Base-by-base conservation (phyloP, 441 rosid genomes). In the Manihot esculenta region DNA sequence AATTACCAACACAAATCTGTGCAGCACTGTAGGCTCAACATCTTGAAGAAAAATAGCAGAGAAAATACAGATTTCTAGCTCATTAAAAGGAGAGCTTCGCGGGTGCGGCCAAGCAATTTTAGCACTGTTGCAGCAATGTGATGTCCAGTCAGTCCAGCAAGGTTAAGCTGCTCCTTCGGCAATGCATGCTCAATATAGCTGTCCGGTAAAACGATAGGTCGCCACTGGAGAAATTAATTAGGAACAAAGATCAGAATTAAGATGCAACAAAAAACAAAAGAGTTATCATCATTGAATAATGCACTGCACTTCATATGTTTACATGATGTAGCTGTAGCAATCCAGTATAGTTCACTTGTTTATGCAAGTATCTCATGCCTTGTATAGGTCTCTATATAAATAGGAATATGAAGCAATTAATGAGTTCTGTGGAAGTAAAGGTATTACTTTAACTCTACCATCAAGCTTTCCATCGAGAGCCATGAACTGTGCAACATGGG, bases 401-500 rank as follows among this genome's bases (percentile, higher is more conserved):
- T 67, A 10, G 45, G 6, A 47, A 30, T 51, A 48, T 27, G 62
- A 62, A 67, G n/a, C 41, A 53, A 49, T 18, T 66, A 62, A 14
- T 1, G 21, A 33, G 27, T 12, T 17, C 7, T 35, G 24, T 2
- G 24, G n/a, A 24, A 51, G 60, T 41, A 42, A 63, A 2, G 33
- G 51, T 59, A 47, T 71, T 83, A 90, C 99, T 97, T 90, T 90
- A 42, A 85, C 76, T 75, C 76, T 80, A 15, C 91, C 94, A 73
- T 94, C 97, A 35, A 94, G 97, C 72, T 71, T 87, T 66, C 99
- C 99, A 67, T 92, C 95, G 11, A 94, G 97, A 21, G 94, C 79
- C 59, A 92, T 81, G 83, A 92, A 88, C 79, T 94, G 99, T 1
- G 91, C 86, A 38, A 94, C 97, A 70, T 92, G 97, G 26, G 99